phyloP scores from a whole-genome alignment of 2,329 filamentous ascomycete genomes.

The Plenodomus lindquistii region DNA sequence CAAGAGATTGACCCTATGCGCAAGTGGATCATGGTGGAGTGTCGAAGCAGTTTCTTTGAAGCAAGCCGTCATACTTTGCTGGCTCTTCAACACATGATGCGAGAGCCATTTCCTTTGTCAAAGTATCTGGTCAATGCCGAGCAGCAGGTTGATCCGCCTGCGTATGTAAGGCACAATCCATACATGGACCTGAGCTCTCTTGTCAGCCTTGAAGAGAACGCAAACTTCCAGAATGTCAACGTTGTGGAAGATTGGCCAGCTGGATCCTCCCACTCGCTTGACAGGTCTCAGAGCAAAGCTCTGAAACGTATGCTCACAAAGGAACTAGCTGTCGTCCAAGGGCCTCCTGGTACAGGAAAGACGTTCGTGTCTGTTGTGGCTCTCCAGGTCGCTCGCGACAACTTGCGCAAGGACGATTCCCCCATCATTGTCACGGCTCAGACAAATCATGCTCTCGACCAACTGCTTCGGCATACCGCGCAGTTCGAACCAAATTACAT shows the following conservation, averaged over 20 bases:
- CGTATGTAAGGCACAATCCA: slow-evolving; percentile 57
- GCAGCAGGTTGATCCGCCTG: slow-evolving; percentile 53
- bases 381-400: slow-evolving; percentile 66
- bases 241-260: slow-evolving; percentile 60
- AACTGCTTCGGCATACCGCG: slow-evolving; percentile 69
- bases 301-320: slow-evolving; percentile 72
- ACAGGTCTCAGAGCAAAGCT: slow-evolving; percentile 71
- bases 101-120: slow-evolving; percentile 64
- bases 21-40: slow-evolving; percentile 79
- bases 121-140: slow-evolving; percentile 63
- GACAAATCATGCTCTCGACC: slow-evolving; percentile 89
- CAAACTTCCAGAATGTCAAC: slow-evolving; percentile 54
- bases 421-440: slow-evolving; percentile 81
- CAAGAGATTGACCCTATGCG: slow-evolving; percentile 69
- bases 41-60: slow-evolving; percentile 75
- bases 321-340: slow-evolving; percentile 76
- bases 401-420: slow-evolving; percentile 58
- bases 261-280: slow-evolving; percentile 57
- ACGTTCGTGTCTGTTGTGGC: slow-evolving; percentile 79
- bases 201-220: slow-evolving; percentile 43
- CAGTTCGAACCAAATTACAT: slow-evolving; percentile 66
- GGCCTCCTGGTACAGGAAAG: slow-evolving; percentile 79
- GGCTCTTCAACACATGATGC: slow-evolving; percentile 68
- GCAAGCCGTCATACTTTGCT: slow-evolving; percentile 72
- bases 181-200: slow-evolving; percentile 55